Evolutionary conservation across 2,329 filamentous ascomycete genomes (phyloP).

Genomic region (Fulvia fulva): DNA sequence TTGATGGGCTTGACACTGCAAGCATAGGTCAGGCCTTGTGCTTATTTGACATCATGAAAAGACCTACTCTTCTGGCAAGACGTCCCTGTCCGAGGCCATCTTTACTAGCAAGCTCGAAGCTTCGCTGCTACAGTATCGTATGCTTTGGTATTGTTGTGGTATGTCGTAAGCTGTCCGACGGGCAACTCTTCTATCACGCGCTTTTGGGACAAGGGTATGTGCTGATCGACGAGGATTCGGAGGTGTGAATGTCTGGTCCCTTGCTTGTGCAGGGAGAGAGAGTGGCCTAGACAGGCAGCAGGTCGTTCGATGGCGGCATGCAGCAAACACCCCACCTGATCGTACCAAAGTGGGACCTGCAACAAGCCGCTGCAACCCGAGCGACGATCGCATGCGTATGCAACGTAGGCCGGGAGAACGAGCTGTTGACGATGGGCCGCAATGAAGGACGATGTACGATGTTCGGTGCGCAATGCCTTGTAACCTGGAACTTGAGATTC

Average conservation of each 20-base stretch:
- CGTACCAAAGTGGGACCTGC: too few relatives aligned
- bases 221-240: neutral
- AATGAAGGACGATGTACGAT: too few relatives aligned
- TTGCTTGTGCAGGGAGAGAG: neutral
- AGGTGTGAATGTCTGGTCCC: neutral
- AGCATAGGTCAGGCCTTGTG: neutral
- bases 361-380: too few relatives aligned
- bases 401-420: too few relatives aligned
- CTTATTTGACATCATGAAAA: neutral
- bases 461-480: too few relatives aligned
- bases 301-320: neutral
- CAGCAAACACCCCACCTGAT: too few relatives aligned
- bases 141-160: neutral
- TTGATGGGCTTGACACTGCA: constrained; percentile 71
- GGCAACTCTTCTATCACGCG: neutral
- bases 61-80: constrained; percentile 43
- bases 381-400: too few relatives aligned
- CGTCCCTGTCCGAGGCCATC: constrained; percentile 47
- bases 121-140: constrained; percentile 27
- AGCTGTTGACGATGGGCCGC: too few relatives aligned
- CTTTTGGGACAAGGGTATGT: neutral
- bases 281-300: constrained; percentile 1
- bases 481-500: too few relatives aligned
- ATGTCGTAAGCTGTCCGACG: neutral
- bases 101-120: constrained; percentile 31